Conservation (phyloP, 257 asterid species). For the Petrea volubilis region DNA sequence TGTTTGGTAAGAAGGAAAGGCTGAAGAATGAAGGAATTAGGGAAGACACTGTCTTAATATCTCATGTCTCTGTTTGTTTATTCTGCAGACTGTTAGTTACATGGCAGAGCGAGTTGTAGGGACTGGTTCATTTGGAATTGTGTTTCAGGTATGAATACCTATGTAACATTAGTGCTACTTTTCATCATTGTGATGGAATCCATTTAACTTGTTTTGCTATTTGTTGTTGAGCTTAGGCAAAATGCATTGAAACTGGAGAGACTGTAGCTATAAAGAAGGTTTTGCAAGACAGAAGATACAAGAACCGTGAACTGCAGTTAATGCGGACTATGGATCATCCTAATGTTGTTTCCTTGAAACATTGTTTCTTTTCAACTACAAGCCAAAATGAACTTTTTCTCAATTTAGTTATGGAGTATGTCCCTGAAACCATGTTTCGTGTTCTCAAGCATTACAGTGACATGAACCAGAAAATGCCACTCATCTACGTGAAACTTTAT, state of each 20-base stretch:
- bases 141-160: conserved; percentile 56
- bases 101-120: conserved; percentile 78
- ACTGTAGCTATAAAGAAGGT: conserved; percentile 96
- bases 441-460: conserved; percentile 79
- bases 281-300: conserved; percentile 91
- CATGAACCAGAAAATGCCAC: conserved; percentile 86
- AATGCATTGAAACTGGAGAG: conserved; percentile 94
- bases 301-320: conserved; percentile 89
- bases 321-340: conserved; percentile 97
- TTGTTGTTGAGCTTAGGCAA: conserved; percentile 55
- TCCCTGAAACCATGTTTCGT: conserved; percentile 77
- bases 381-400: conserved; percentile 83
- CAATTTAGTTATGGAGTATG: conserved; percentile 95
- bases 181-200: neutral
- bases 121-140: conserved; percentile 72
- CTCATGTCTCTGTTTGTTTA: conserved; percentile 22
- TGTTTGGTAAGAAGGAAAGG: neutral
- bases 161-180: neutral
- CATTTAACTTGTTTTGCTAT: conserved; percentile 6
- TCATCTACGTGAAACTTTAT: conserved; percentile 85
- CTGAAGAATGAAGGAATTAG: neutral
- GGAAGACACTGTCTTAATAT: neutral
- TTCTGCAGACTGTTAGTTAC: conserved; percentile 55
- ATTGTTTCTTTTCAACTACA: conserved; percentile 90
- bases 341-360: conserved; percentile 85